Base-by-base conservation (phyloP, 768 basidiomycete genomes). In the Psilocybe sp. region DNA sequence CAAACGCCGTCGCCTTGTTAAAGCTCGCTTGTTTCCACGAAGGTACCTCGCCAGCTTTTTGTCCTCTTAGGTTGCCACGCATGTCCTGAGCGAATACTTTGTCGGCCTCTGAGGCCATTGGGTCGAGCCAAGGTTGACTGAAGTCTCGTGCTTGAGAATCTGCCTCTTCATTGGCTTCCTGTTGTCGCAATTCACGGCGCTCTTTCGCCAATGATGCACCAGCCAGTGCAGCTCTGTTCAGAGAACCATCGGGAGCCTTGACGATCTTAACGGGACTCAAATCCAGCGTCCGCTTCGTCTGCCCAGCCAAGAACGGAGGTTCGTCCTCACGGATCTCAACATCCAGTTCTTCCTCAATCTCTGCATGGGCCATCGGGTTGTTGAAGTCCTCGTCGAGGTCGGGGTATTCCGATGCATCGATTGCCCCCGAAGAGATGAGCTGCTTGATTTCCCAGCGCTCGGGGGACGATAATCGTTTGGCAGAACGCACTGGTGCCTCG, bases 381-480 rank as follows among this genome's bases (percentile, higher is more conserved):
- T 68, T 79, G 63, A 88, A 81, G 51, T 93, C 91, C 59, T 94
- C 92, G 55, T 95, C 91, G 45, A 97, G 74, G 28, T 96, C 91
- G 2, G 93, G 94, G 60, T 95, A 96, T 65, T 98, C 97, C 4
- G 94, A 87, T 10, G 95, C 88, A 55, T 86, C 85, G 47, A 98
- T 80, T 13, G 85, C 90, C 38, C 97, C 97, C 28, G 94, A 97
- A 1, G 97, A 90, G 48, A 98, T 97, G 49, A 99, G 82, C 65
- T 98, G 97, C 68, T 98, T 98, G 69, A 99, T 95, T 73, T 99
- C 97, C 94, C 97, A 99, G 23, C 97, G 84, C 68, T 99, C 97
- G 1, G 97, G 97, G 6, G 91, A 94, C 1, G 95, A 95, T 50
- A 98, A 73, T 13, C 96, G 81, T 62, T 93, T 94, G 0, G 93